Percentiles rank a stretch among this genome's conserved stretches.
Evolutionary conservation across 148 eudicot genomes (phyloP).

Genomic region (Chenopodium quinoa): DNA sequence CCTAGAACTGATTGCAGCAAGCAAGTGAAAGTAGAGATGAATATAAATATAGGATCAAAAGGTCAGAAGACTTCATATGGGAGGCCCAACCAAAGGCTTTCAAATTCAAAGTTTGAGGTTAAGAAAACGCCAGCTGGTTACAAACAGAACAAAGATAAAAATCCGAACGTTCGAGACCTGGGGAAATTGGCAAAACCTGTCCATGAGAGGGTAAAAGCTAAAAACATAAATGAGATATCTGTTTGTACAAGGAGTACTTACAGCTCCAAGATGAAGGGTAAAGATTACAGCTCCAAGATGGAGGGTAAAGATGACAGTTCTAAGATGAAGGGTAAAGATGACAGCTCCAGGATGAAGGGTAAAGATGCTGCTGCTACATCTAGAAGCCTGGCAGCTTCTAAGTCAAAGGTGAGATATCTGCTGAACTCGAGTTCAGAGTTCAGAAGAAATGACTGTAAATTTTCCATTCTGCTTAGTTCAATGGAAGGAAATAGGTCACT

Average conservation of each 20-base stretch:
- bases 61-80: conserved; percentile 40
- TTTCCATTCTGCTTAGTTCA: too few relatives aligned
- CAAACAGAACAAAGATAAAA: conserved; percentile 25
- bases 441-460: neutral
- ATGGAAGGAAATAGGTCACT: neutral
- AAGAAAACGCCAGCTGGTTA: conserved; percentile 17
- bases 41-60: conserved; percentile 29
- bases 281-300: neutral
- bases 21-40: conserved; percentile 4
- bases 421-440: neutral
- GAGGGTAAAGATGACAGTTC: neutral
- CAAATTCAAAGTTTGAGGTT: conserved; percentile 28
- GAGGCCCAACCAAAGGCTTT: conserved; percentile 40
- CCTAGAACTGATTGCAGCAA: conserved; percentile 9
- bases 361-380: conserved; percentile 19
- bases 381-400: conserved; percentile 23
- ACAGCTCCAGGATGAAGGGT: neutral
- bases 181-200: conserved; percentile 17
- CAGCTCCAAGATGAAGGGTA: conserved; percentile 2
- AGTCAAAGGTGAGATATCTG: conserved; percentile 41
- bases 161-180: conserved; percentile 32
- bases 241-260: neutral
- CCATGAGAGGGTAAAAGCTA: conserved; percentile 19
- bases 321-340: neutral
- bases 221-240: conserved; percentile 21